A percentile compares a stretch with the other conserved stretches of the same genome.
These are phyloP conservation scores for Spathaspora hagerdaliae DNA, from an alignment of 805 yeast species.

Conservation along the genomic window DNA sequence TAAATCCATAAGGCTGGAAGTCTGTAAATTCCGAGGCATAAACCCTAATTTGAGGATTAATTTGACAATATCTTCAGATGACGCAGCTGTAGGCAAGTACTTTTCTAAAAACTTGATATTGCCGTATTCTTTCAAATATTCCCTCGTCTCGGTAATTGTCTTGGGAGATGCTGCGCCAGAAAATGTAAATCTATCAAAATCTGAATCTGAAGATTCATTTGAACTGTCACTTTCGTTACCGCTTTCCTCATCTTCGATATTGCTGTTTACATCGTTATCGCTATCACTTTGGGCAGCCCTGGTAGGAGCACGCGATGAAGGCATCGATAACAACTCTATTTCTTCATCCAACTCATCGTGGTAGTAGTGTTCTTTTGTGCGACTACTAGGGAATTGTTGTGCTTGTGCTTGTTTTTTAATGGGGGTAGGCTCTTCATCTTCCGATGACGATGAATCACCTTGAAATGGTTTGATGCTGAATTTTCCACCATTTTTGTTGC, in stretches of 20 bases:
- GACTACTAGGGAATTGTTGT: conserved; percentile 1
- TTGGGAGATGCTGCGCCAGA: conserved; percentile 8
- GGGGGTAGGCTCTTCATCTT: neutral
- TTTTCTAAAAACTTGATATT: conserved; percentile 53
- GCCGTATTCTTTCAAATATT: conserved; percentile 58
- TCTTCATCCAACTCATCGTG: conserved; percentile 2
- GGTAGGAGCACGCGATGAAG: conserved; percentile 4
- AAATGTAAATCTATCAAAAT: conserved; percentile 8
- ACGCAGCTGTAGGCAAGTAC: conserved; percentile 59
- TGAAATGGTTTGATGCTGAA: conserved; percentile 3
- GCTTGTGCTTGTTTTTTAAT: neutral
- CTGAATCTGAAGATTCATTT: conserved; percentile 4
- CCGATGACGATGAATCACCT: conserved; percentile 2
- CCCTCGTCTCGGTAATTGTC: conserved; percentile 23
- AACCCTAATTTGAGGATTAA: conserved; percentile 66
- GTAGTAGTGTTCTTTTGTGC: neutral
- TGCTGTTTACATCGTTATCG: neutral
- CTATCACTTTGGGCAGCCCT: neutral
- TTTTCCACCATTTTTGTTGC: neutral
- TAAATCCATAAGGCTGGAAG: conserved; percentile 41
- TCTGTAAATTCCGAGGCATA: conserved; percentile 34
- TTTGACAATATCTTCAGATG: conserved; percentile 51
- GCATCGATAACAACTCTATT: conserved; percentile 1
- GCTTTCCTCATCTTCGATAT: conserved; percentile 1
- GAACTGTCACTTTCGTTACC: neutral